These are phyloP conservation scores for Coix lacrymajobi DNA, from an alignment of 176 grass and related monocot genomes.

Conservation along the genomic window DNA sequence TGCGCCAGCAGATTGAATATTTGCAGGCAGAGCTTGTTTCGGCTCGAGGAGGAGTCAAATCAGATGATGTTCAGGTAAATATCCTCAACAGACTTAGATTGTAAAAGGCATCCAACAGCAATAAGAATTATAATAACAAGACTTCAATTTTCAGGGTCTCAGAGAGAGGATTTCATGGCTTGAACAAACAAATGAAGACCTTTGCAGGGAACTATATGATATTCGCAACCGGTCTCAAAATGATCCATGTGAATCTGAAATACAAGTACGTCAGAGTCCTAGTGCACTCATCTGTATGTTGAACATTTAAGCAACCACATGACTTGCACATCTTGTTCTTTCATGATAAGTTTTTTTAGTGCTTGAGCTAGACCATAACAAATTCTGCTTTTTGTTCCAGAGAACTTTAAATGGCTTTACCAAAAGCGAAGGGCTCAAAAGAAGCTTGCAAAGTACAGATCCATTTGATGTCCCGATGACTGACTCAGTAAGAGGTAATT, in stretches of 20 bases:
- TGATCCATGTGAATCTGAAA: constrained; percentile 64
- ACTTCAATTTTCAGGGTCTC: constrained; percentile 59
- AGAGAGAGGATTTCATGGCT: constrained; percentile 92
- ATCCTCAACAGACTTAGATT: background rate
- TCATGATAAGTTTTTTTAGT: background rate
- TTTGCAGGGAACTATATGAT: constrained; percentile 76
- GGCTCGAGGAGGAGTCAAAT: constrained; percentile 56
- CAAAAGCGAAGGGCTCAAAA: constrained; percentile 90
- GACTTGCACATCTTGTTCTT: background rate
- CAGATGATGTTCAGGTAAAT: constrained; percentile 89
- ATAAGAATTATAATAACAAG: constrained; percentile 23
- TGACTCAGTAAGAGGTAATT: constrained; percentile 65
- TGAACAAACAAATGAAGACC: constrained; percentile 86
- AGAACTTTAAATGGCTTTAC: constrained; percentile 56
- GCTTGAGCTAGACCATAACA: constrained; percentile 14
- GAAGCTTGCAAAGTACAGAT: constrained; percentile 86
- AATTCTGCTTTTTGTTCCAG: constrained; percentile 49
- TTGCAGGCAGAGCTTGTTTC: constrained; percentile 88
- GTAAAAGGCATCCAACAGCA: background rate
- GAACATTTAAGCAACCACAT: constrained; percentile 20
- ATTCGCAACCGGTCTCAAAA: constrained; percentile 36
- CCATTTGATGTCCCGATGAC: constrained; percentile 72
- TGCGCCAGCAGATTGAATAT: constrained; percentile 89
- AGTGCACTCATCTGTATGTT: constrained; percentile 19
- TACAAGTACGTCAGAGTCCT: constrained; percentile 53